phyloP scores from a whole-genome alignment of 108 stramenopile species.

The Fistulifera pelliculosa region DNA sequence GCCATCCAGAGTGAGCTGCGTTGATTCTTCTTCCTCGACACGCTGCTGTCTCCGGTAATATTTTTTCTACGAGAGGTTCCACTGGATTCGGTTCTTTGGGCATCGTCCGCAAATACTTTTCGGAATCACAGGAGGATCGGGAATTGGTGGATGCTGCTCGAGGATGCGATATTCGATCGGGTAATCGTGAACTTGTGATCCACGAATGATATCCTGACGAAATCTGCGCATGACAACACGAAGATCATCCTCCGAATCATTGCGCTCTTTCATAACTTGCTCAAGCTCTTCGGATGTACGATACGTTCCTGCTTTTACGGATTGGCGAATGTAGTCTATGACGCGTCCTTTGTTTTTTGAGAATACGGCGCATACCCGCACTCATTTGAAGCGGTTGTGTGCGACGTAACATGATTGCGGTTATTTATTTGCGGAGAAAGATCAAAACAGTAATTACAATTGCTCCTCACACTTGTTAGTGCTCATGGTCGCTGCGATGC shows the following conservation, averaged over 20 bases:
- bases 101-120: constrained; percentile 21
- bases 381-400: no score
- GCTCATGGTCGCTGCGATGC: no score
- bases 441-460: no score
- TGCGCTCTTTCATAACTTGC: constrained; percentile 1
- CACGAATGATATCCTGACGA: constrained; percentile 34
- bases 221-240: constrained; percentile 19
- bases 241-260: constrained; percentile 15
- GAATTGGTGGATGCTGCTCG: constrained; percentile 63
- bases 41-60: constrained; percentile 25
- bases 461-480: no score
- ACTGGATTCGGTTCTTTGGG: constrained; percentile 16
- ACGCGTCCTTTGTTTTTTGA: constrained; percentile 6
- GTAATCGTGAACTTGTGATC: constrained; percentile 46
- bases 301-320: constrained; percentile 11
- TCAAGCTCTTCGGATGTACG: constrained; percentile 30
- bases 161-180: constrained; percentile 71
- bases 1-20: constrained; percentile 26
- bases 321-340: constrained; percentile 15
- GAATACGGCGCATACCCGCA: constrained; percentile 16
- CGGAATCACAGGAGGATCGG: constrained; percentile 50
- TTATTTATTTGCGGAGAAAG: no score
- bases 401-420: no score
- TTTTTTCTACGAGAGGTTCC: constrained; percentile 45
- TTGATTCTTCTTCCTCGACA: constrained; percentile 17